Percentiles rank a stretch among this genome's conserved stretches.
phyloP scores from a whole-genome alignment of 768 basidiomycete species.

The Udeniomyces megalosporus region DNA sequence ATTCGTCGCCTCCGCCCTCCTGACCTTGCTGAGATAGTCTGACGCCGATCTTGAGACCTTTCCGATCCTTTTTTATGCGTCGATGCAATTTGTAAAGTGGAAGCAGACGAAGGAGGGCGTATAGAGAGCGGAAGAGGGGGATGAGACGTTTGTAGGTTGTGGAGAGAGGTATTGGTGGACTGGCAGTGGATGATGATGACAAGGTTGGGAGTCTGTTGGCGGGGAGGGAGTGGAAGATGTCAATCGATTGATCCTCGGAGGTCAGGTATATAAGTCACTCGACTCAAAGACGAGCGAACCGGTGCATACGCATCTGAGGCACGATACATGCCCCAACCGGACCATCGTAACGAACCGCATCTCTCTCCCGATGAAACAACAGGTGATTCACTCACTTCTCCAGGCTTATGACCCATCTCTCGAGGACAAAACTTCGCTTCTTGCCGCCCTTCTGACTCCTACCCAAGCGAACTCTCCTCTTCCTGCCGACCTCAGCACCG shows the following conservation, averaged over 20 bases:
- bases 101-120: neutral
- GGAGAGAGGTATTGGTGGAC: conserved; percentile 1
- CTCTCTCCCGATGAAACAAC: no score
- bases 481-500: neutral
- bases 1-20: neutral
- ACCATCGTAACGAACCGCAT: no score
- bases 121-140: conserved; percentile 5
- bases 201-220: neutral
- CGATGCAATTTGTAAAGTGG: neutral
- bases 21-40: neutral
- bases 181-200: neutral
- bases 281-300: no score
- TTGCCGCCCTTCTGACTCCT: neutral
- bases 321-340: no score
- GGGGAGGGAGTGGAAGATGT: neutral
- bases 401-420: conserved; percentile 6
- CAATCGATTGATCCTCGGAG: no score
- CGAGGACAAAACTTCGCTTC: conserved; percentile 1
- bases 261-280: no score
- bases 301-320: no score
- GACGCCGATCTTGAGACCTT: neutral
- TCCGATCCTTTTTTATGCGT: neutral
- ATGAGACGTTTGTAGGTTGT: conserved; percentile 6
- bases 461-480: neutral
- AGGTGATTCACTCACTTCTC: neutral